These are phyloP conservation scores for Ophiostoma sp. DNA, from an alignment of 2,329 filamentous ascomycete species.

Conservation along the genomic window DNA sequence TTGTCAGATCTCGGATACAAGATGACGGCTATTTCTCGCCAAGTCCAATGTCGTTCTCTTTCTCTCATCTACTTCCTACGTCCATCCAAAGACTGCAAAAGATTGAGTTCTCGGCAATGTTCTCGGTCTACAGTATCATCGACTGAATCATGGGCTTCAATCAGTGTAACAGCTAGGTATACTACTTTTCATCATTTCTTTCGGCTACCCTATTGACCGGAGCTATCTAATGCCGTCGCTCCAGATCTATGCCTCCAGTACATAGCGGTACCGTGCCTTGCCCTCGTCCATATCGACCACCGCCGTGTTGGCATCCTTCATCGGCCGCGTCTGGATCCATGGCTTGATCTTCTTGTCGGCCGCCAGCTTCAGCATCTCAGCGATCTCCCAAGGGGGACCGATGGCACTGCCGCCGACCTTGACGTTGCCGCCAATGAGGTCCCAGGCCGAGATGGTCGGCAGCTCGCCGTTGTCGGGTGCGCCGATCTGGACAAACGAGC, in stretches of 20 bases:
- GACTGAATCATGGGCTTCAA: too few species aligned
- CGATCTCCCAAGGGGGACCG: slow-evolving; percentile 52
- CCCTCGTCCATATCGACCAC: slow-evolving; percentile 53
- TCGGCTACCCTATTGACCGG: too few species aligned
- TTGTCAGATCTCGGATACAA: too few species aligned
- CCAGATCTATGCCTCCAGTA: slow-evolving; percentile 31
- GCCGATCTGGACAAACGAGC: slow-evolving; percentile 61
- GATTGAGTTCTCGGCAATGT: too few species aligned
- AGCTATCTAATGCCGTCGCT: too few species aligned
- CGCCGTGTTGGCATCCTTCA: slow-evolving; percentile 54
- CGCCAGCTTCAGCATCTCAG: slow-evolving; percentile 56
- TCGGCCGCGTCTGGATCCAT: slow-evolving; percentile 50
- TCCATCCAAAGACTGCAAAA: too few species aligned
- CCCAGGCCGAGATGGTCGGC: slow-evolving; percentile 46
- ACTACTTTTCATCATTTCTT: too few species aligned
- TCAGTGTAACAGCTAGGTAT: too few species aligned
- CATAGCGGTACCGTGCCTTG: slow-evolving; percentile 48
- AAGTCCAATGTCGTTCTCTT: too few species aligned
- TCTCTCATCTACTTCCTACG: too few species aligned
- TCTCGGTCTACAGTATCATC: too few species aligned
- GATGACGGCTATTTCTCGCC: too few species aligned
- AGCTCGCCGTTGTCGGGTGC: slow-evolving; percentile 50
- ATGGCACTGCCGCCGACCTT: slow-evolving; percentile 45
- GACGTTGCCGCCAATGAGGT: slow-evolving; percentile 52
- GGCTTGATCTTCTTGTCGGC: slow-evolving; percentile 53